Percentiles rank a stretch among this genome's conserved stretches.
Conservation (phyloP, 371 early-diverging fungal species). For the Mucor piriformis region DNA sequence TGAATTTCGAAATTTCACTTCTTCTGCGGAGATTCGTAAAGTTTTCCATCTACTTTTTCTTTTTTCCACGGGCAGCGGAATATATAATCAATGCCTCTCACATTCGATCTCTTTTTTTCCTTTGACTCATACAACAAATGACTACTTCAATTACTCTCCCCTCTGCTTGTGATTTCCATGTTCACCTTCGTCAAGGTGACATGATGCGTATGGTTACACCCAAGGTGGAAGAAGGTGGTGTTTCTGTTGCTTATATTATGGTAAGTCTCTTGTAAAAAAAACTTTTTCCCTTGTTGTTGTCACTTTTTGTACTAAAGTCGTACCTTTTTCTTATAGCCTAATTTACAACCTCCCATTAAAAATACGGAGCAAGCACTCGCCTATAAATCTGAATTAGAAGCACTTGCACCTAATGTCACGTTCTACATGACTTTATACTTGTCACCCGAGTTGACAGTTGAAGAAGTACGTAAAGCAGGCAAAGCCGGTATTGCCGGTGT, state of each 20-base stretch:
- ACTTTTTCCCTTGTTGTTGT: no score
- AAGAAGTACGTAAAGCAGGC: constrained; percentile 87
- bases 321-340: no score
- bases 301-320: no score
- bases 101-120: constrained; percentile 8
- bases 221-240: constrained; percentile 79
- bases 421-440: constrained; percentile 96
- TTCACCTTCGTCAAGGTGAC: constrained; percentile 91
- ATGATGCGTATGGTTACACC: constrained; percentile 93
- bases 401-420: constrained; percentile 82
- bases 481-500: constrained; percentile 91
- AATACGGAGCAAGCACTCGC: constrained; percentile 85
- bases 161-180: constrained; percentile 89
- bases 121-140: constrained; percentile 4
- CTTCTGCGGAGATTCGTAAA: not conserved
- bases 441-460: constrained; percentile 84
- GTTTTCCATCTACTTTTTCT: not conserved
- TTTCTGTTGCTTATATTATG: constrained; percentile 93
- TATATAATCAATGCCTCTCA: not conserved
- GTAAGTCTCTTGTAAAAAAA: constrained; percentile 47
- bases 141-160: constrained; percentile 58
- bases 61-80: not conserved
- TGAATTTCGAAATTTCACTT: not conserved
- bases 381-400: constrained; percentile 81
- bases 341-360: constrained; percentile 89